A percentile compares a stretch with the other conserved stretches of the same genome.
Conservation (phyloP, 2,329 filamentous ascomycete species). For the Apiospora marii region DNA sequence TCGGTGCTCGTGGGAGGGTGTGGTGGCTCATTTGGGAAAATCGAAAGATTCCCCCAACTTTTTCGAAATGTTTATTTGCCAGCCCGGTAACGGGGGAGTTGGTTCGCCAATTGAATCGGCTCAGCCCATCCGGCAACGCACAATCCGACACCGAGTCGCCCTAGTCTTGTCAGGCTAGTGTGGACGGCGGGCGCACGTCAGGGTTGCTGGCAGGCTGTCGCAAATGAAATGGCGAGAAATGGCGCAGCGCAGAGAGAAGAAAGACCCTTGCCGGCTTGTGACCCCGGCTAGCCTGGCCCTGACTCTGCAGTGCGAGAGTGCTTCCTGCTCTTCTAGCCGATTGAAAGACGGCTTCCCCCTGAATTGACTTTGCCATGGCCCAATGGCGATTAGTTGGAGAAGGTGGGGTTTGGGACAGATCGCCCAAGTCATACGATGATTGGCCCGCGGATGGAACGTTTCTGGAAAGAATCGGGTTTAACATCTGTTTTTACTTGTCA, state of each 20-base stretch:
- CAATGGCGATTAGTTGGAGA: slow-evolving; percentile 15
- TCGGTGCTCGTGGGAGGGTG: background rate
- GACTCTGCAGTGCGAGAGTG: background rate
- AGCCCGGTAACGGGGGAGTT: no score
- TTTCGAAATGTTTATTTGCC: background rate
- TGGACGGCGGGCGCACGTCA: background rate
- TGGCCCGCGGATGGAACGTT: slow-evolving; percentile 15
- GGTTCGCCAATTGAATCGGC: background rate
- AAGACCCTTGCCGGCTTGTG: background rate
- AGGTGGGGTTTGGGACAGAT: slow-evolving; percentile 6
- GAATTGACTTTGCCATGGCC: slow-evolving; percentile 8
- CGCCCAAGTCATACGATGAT: slow-evolving; percentile 19
- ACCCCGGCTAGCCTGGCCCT: background rate
- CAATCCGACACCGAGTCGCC: background rate
- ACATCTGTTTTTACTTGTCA: slow-evolving; percentile 12
- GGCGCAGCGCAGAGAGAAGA: background rate
- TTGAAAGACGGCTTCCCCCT: background rate
- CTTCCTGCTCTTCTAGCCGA: background rate
- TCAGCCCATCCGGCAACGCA: slow-evolving; percentile 2
- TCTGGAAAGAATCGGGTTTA: slow-evolving; percentile 20
- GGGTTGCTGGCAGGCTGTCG: background rate
- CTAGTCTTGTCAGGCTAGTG: background rate
- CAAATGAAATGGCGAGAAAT: background rate
- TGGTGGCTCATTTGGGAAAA: background rate
- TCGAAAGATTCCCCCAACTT: background rate